Base-by-base conservation (phyloP, 345 rosid species). In the Brassica rapa region DNA sequence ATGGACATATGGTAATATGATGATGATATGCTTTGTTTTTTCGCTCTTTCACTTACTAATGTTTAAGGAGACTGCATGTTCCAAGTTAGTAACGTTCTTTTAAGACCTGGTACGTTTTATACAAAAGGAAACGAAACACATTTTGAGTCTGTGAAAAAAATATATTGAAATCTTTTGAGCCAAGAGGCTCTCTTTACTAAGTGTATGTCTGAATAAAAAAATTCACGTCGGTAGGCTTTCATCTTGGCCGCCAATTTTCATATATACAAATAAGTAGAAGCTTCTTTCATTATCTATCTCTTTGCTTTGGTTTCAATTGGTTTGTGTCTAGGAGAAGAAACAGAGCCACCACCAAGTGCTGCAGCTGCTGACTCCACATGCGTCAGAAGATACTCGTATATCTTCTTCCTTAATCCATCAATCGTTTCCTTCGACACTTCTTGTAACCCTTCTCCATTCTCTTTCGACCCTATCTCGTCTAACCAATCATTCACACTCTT, bases 401-500 rank as follows among this genome's bases (percentile, higher is more conserved):
- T 94, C 88, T 94, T 94, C 86, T 94, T 92, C 75, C 97, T 75
- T 46, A 94, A 85, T 81, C 93, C 77, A 57, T 89, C 90, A 0
- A 89, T 77, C 1, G 91, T 90, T 85, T 91, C 97, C 7, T 83
- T 82, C 3, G 96, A 81, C 23, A 92, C 84, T 46, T 76, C 79
- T 23, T 88, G 88, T 16, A 53, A 49, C 30, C 86, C 90, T 41
- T 21, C 86, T 74, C 83, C 93, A 24, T 85, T 91, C 7, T 87
- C 93, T 80, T 88, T 91, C 0, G 83, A 80, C 0, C 89, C 89
- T 12, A 93, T 90, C 84, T 88, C 89, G 4, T 90, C 97, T 70
- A 95, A 82, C 99, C 99, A 95, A 76, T 90, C 92, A 76, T 93
- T 93, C 75, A 95, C 96, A 69, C 92, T 93, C 90, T 95, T 95